Conservation (phyloP, 345 rosid species). For the Rhizophora apiculata region DNA sequence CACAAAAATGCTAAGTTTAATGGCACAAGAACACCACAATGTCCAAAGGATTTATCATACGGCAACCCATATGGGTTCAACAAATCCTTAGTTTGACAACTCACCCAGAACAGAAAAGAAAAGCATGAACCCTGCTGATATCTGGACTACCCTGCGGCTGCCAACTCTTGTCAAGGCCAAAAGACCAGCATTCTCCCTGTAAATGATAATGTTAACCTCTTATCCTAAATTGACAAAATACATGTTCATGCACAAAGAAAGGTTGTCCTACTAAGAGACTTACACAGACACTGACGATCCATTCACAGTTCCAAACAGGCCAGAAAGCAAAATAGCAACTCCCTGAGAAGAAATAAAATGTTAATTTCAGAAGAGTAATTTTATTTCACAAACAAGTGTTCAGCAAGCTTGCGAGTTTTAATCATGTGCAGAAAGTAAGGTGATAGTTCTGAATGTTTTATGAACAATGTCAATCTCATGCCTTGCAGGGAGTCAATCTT, state of each 20-base stretch:
- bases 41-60: not conserved
- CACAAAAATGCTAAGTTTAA: constrained; percentile 10
- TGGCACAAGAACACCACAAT: constrained; percentile 14
- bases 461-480: not conserved
- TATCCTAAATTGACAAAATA: not conserved
- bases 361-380: not conserved
- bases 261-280: constrained; percentile 28
- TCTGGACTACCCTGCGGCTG: constrained; percentile 92
- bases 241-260: not conserved
- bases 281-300: constrained; percentile 97
- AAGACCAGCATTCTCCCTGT: constrained; percentile 92
- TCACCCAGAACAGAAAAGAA: constrained; percentile 93
- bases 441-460: constrained; percentile 1
- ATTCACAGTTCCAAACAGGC: constrained; percentile 85
- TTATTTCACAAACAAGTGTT: not conserved
- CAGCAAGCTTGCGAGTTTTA: not conserved
- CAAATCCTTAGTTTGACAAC: constrained; percentile 16
- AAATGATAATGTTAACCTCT: constrained; percentile 3
- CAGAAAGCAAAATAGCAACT: constrained; percentile 82
- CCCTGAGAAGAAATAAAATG: constrained; percentile 51
- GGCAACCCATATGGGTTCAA: constrained; percentile 2
- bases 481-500: not conserved
- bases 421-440: not conserved
- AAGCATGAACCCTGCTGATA: constrained; percentile 96
- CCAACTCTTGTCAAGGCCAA: constrained; percentile 87